Evolutionary conservation across 2,329 filamentous ascomycete species (phyloP).

Genomic region (Claviceps arundinis): DNA sequence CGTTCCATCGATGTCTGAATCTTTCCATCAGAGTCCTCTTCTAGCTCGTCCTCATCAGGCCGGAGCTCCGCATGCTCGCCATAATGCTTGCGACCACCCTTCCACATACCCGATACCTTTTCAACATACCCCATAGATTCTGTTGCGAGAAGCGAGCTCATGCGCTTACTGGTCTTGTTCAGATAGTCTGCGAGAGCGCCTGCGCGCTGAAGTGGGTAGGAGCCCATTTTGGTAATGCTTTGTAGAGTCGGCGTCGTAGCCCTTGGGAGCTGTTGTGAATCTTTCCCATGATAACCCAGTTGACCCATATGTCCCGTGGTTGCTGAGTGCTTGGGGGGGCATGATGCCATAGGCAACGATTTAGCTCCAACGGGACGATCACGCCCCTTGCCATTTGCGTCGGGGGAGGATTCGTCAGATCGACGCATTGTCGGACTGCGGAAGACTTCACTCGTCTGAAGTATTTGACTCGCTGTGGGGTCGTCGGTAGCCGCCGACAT

Average conservation of each 20-base stretch:
- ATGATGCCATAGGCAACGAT: conserved; percentile 6
- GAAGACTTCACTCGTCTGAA: conserved; percentile 80
- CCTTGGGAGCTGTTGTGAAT: conserved; percentile 9
- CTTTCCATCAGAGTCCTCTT: conserved; percentile 50
- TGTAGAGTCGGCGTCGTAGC: conserved; percentile 31
- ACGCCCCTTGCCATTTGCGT: conserved; percentile 10
- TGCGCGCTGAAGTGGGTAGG: conserved; percentile 72
- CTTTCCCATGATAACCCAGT: conserved; percentile 13
- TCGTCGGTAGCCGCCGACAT: conserved; percentile 58
- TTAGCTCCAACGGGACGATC: conserved; percentile 5
- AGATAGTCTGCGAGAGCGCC: conserved; percentile 71
- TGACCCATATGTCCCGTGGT: conserved; percentile 26
- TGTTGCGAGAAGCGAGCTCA: conserved; percentile 71
- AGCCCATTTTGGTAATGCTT: conserved; percentile 45
- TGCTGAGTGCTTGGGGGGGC: conserved; percentile 16
- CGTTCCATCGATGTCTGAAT: conserved; percentile 57
- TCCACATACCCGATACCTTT: conserved; percentile 95
- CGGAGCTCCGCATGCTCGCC: conserved; percentile 43
- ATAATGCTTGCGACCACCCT: conserved; percentile 82
- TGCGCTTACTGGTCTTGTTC: conserved; percentile 62
- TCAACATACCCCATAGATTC: conserved; percentile 95
- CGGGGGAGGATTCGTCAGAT: conserved; percentile 27
- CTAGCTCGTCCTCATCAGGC: conserved; percentile 41
- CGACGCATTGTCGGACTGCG: conserved; percentile 57
- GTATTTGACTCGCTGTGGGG: conserved; percentile 80